Conservation (phyloP, 768 basidiomycete species). For the Rhodotorula taiwanensis region DNA sequence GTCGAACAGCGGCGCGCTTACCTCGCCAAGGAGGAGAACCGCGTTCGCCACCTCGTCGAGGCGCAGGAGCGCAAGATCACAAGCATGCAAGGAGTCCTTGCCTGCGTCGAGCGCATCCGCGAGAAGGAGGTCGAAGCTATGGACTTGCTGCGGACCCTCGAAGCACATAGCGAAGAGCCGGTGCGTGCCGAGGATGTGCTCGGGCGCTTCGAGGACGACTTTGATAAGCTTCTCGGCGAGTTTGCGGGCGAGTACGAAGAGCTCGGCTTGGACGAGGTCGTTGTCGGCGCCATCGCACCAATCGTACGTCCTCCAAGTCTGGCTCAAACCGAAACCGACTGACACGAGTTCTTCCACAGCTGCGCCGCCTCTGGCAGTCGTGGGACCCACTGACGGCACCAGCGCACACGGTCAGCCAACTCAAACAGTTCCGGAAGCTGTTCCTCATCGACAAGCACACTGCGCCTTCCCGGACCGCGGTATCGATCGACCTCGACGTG, state of each 20-base stretch:
- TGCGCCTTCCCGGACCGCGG: background rate
- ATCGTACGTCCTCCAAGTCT: constrained; percentile 47
- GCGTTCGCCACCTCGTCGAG: constrained; percentile 61
- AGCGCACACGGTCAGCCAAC: constrained; percentile 43
- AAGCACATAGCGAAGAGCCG: background rate
- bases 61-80: constrained; percentile 73
- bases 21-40: constrained; percentile 61
- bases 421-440: constrained; percentile 45
- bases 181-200: constrained; percentile 43
- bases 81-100: constrained; percentile 67
- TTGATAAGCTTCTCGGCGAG: constrained; percentile 36
- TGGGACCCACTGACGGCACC: constrained; percentile 87
- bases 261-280: constrained; percentile 79
- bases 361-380: constrained; percentile 62
- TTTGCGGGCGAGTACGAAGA: constrained; percentile 69
- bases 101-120: constrained; percentile 66
- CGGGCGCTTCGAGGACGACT: constrained; percentile 58
- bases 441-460: constrained; percentile 41
- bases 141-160: constrained; percentile 44
- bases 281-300: constrained; percentile 85
- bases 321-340: background rate
- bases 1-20: constrained; percentile 72
- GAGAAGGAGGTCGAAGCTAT: constrained; percentile 50
- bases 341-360: constrained; percentile 44
- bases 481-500: background rate